Conservation (phyloP, 176 grass and related monocot genomes). For the Musa itinerans region DNA sequence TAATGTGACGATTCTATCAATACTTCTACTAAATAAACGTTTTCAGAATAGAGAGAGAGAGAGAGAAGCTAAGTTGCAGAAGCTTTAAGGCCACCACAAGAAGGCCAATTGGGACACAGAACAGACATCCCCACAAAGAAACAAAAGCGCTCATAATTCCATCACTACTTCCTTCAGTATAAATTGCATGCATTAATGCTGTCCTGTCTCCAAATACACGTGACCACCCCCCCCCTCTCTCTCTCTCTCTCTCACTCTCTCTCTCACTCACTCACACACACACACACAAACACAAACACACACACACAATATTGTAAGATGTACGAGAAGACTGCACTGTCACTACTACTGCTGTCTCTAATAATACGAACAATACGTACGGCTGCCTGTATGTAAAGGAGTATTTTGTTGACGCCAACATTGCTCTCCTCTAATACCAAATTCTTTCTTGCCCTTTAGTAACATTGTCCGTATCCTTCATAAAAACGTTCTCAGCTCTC, state of each 20-base stretch:
- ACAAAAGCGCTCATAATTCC: slow-evolving; percentile 31
- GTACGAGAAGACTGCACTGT: background rate
- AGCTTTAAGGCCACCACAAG: slow-evolving; percentile 7
- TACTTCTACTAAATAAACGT: too few species aligned
- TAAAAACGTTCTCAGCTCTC: too few species aligned
- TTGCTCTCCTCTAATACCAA: too few species aligned
- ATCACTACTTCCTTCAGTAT: slow-evolving; percentile 23
- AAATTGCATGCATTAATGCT: slow-evolving; percentile 32
- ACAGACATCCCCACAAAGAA: slow-evolving; percentile 31
- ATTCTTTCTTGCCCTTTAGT: background rate
- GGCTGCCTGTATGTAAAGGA: background rate
- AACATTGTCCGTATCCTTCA: too few species aligned
- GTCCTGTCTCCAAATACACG: slow-evolving; percentile 24
- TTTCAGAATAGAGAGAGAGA: background rate
- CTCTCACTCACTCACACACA: background rate
- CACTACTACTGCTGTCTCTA: background rate
- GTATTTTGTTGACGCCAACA: background rate
- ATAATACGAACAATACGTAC: background rate
- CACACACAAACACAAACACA: too few species aligned
- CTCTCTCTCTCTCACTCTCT: background rate
- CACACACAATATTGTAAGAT: too few species aligned
- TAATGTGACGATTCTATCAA: too few species aligned
- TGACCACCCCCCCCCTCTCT: slow-evolving; percentile 1
- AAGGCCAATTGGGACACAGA: slow-evolving; percentile 5
- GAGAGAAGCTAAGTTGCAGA: background rate